A percentile compares a stretch with the other conserved stretches of the same genome.
Conservation (phyloP, 208 protist species). For the Trypanosoma brucei region DNA sequence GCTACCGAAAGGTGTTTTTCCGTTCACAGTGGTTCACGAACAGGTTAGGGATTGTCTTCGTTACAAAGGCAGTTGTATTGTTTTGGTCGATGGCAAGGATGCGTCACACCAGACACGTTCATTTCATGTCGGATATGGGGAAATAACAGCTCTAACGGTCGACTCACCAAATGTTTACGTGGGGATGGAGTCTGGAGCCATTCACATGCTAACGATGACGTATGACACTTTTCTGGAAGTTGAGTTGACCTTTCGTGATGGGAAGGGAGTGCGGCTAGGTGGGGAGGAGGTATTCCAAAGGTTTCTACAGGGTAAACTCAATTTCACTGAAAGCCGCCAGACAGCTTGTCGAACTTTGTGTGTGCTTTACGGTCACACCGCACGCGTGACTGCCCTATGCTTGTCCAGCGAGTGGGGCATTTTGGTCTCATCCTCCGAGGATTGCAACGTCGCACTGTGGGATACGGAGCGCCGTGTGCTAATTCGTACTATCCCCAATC, state of each 20-base stretch:
- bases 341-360: constrained; percentile 4
- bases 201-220: constrained; percentile 20
- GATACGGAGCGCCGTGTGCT: constrained; percentile 24
- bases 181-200: constrained; percentile 28
- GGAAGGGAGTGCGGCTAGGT: neutral
- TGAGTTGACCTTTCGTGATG: constrained; percentile 8
- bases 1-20: constrained; percentile 17
- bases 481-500: constrained; percentile 22
- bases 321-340: constrained; percentile 1
- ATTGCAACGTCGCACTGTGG: constrained; percentile 24
- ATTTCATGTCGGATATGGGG: constrained; percentile 17
- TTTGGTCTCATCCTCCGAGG: constrained; percentile 28
- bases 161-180: constrained; percentile 24
- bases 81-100: constrained; percentile 28
- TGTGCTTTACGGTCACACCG: constrained; percentile 30
- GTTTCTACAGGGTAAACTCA: constrained; percentile 1
- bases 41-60: constrained; percentile 23
- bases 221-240: constrained; percentile 15
- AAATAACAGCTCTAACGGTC: constrained; percentile 11
- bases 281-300: constrained; percentile 4
- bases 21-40: constrained; percentile 25
- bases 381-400: constrained; percentile 15
- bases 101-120: constrained; percentile 16
- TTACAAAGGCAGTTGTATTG: constrained; percentile 14
- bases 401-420: constrained; percentile 26